Evolutionary conservation across 805 yeast species (phyloP), one percentile per base, ranked within the genome.

Genomic region (Saccharomycopsis fibuligera): DNA sequence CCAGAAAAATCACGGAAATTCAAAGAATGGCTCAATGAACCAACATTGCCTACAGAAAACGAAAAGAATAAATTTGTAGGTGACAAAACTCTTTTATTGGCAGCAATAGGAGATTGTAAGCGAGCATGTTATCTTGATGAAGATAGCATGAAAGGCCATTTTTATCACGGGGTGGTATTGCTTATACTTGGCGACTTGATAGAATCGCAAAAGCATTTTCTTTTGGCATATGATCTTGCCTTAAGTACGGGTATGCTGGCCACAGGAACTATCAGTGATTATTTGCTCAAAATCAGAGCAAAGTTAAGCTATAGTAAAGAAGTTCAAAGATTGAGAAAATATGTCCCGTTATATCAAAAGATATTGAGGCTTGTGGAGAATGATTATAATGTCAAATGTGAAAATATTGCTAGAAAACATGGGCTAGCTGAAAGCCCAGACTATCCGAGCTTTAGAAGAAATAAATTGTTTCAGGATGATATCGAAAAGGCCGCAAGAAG

Each of bases 151-250:
- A 41, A 41, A 30, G 45, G 25, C 17, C 27, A 19, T 31, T 41
- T 24, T 22, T 41, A 41, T 31, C 10, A 4, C 27, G 45, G 45
- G 24, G 5, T 41, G 10, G 45, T 41, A n/a, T 19, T 23, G n/a
- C 21, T 41, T 27, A 41, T 41, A 8, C 22, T 6, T 9, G 27
- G 17, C 5, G 21, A 19, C 6, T 14, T 41, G 12, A 10, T 8
- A 14, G 27, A 21, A 5, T 4, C 37, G 8, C 17, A 23, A 25
- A 8, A 5, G 6, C 5, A n/a, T 5, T 41, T 41, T 30, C 24
- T 19, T 9, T 16, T 17, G 17, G 25, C 35, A 12, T 41, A 41
- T 31, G n/a, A 23, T 9, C 17, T 31, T 8, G 45, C 45, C 14
- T 19, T 41, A 16, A n/a, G 17, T 10, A 4, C 27, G 10, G 36